Percentiles rank a stretch among this genome's conserved stretches.
These are phyloP conservation scores for Dianthus caryophyllus DNA, from an alignment of 148 eudicot species.

Conservation along the genomic window DNA sequence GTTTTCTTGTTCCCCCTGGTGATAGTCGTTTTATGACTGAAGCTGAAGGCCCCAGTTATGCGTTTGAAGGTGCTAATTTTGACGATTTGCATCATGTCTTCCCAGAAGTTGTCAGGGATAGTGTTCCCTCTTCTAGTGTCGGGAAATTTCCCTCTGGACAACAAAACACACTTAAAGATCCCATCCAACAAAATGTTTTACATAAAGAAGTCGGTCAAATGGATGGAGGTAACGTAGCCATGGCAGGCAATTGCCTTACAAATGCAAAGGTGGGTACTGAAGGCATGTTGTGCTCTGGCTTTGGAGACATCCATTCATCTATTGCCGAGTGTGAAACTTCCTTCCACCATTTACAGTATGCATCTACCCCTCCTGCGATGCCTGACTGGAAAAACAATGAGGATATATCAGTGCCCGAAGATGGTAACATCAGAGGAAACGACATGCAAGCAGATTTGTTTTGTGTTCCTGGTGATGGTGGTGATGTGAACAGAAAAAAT, in stretches of 20 bases:
- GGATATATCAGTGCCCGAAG: slow-evolving; percentile 36
- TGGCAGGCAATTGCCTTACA: not conserved
- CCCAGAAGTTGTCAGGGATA: slow-evolving; percentile 24
- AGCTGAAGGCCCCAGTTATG: slow-evolving; percentile 33
- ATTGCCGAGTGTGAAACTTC: slow-evolving; percentile 44
- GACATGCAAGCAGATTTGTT: slow-evolving; percentile 30
- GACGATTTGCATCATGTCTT: slow-evolving; percentile 34
- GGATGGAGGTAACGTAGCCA: slow-evolving; percentile 1
- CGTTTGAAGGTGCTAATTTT: slow-evolving; percentile 33
- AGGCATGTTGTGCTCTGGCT: slow-evolving; percentile 19
- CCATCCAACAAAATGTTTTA: slow-evolving; percentile 24
- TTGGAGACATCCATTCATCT: slow-evolving; percentile 8
- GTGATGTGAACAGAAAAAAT: slow-evolving; percentile 19
- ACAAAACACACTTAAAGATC: slow-evolving; percentile 31
- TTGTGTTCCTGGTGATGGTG: slow-evolving; percentile 32
- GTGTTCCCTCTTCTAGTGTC: not conserved
- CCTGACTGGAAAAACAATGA: slow-evolving; percentile 56
- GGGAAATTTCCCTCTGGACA: slow-evolving; percentile 31
- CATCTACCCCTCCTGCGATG: slow-evolving; percentile 49
- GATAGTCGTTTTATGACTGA: slow-evolving; percentile 40
- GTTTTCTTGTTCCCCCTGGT: slow-evolving; percentile 34
- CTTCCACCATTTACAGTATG: slow-evolving; percentile 43
- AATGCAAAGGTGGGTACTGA: slow-evolving; percentile 1
- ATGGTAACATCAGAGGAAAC: slow-evolving; percentile 28
- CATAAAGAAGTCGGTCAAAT: slow-evolving; percentile 8